These are phyloP conservation scores for Gossypium trilobum DNA, from an alignment of 441 rosid species.

Conservation along the genomic window DNA sequence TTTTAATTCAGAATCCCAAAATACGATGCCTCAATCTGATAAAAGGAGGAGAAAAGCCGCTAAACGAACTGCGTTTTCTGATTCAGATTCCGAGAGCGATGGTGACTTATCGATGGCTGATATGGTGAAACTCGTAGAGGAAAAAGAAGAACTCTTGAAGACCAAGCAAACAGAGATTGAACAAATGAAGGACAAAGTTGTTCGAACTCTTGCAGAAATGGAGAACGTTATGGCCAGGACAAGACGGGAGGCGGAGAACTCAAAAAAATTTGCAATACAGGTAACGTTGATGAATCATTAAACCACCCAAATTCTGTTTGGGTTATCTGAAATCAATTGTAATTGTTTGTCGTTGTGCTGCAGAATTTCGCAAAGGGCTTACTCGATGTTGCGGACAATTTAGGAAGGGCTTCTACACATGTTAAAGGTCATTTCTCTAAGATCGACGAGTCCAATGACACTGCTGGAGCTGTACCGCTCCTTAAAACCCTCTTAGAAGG, in stretches of 20 bases:
- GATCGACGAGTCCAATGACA: conserved; percentile 53
- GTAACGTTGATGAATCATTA: conserved; percentile 27
- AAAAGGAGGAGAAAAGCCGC: conserved; percentile 29
- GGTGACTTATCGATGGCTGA: conserved; percentile 55
- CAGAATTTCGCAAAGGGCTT: conserved; percentile 77
- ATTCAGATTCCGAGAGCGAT: conserved; percentile 49
- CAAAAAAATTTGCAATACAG: conserved; percentile 85
- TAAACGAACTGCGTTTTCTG: conserved; percentile 40
- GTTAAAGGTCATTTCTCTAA: conserved; percentile 66
- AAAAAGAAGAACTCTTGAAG: conserved; percentile 56
- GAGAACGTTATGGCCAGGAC: conserved; percentile 80
- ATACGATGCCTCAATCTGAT: conserved; percentile 17
- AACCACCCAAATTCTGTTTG: conserved; percentile 2
- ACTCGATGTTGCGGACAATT: conserved; percentile 85
- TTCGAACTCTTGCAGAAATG: conserved; percentile 77
- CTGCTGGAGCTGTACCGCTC: conserved; percentile 52
- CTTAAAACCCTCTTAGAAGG: conserved; percentile 78
- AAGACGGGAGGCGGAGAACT: conserved; percentile 73
- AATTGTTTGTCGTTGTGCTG: conserved; percentile 10
- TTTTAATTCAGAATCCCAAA: conserved; percentile 22
- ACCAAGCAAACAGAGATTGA: conserved; percentile 53
- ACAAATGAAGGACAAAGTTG: conserved; percentile 70
- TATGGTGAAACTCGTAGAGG: conserved; percentile 61
- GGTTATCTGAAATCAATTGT: background rate
- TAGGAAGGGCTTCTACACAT: conserved; percentile 80